These are phyloP conservation scores for Paratinospora sagittata DNA, from an alignment of 164 flowering plant species.

Conservation along the genomic window DNA sequence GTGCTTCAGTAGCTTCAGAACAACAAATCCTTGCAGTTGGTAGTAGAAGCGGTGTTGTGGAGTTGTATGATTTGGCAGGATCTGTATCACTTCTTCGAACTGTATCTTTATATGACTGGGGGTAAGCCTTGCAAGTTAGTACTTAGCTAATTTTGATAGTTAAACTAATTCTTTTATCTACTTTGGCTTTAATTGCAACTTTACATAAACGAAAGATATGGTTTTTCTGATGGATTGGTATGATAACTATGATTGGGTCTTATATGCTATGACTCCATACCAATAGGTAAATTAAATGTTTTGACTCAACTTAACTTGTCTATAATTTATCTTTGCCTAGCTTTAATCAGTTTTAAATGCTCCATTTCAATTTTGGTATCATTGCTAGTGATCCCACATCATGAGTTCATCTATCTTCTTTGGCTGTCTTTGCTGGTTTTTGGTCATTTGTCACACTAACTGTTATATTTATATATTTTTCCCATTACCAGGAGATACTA, in stretches of 20 bases:
- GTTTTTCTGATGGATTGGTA: not conserved
- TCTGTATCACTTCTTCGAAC: constrained; percentile 66
- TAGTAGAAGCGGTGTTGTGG: constrained; percentile 73
- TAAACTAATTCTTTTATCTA: not conserved
- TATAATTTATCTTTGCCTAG: not conserved
- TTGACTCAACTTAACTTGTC: not conserved
- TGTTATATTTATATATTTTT: not conserved
- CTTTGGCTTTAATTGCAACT: not conserved
- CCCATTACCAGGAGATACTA: not conserved
- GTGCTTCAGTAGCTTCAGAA: constrained; percentile 74
- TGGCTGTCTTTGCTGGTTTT: not conserved
- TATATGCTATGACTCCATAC: not conserved
- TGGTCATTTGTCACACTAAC: not conserved
- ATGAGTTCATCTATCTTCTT: too few species aligned
- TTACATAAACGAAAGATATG: not conserved
- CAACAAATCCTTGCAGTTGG: constrained; percentile 95
- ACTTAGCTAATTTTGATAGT: not conserved
- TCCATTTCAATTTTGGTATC: not conserved
- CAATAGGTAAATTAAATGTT: not conserved
- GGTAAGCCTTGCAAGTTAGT: constrained; percentile 46
- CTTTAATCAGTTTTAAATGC: not conserved
- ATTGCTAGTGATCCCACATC: too few species aligned
- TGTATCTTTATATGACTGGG: constrained; percentile 93
- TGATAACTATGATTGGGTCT: not conserved
- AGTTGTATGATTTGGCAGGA: constrained; percentile 76